Percentiles rank a stretch among this genome's conserved stretches.
Evolutionary conservation across 2,329 filamentous ascomycete genomes (phyloP).

Genomic region (Bipolaris oryzae): DNA sequence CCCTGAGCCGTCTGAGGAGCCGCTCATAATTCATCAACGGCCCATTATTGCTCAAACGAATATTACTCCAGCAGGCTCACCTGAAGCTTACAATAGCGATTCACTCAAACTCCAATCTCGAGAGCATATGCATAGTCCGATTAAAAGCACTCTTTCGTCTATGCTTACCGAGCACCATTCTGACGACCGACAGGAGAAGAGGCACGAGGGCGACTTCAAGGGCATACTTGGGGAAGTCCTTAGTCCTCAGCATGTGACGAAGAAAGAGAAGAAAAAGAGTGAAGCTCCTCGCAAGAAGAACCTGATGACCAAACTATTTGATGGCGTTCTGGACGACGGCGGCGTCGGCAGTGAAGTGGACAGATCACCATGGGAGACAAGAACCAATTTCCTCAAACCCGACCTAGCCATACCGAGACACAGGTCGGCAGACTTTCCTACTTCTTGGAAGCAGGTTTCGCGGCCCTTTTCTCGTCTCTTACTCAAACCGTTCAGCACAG

Average conservation of each 20-base stretch:
- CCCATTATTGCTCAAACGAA: conserved; percentile 2
- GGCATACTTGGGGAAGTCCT: not conserved
- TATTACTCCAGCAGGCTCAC: not conserved
- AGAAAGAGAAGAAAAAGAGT: conserved; percentile 18
- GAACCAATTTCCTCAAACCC: not conserved
- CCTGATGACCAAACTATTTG: conserved; percentile 31
- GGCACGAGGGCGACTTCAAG: conserved; percentile 7
- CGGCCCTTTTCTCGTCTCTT: not conserved
- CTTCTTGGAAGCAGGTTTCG: not conserved
- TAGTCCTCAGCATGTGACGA: not conserved
- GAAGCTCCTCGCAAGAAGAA: conserved; percentile 19
- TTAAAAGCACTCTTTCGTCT: not conserved
- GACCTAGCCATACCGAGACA: not conserved
- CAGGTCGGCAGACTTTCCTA: not conserved
- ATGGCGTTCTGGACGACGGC: conserved; percentile 12
- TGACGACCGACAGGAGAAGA: not conserved
- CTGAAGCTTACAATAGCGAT: not conserved
- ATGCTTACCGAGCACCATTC: not conserved
- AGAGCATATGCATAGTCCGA: not conserved
- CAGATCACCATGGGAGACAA: conserved; percentile 1
- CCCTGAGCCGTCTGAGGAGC: not conserved
- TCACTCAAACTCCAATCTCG: not conserved
- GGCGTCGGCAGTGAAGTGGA: not conserved
- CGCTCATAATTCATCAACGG: not conserved
- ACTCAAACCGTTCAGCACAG: not conserved